Percentiles rank a stretch among this genome's conserved stretches.
Evolutionary conservation across 345 rosid genomes (phyloP).

Genomic region (Corchorus olitorius): DNA sequence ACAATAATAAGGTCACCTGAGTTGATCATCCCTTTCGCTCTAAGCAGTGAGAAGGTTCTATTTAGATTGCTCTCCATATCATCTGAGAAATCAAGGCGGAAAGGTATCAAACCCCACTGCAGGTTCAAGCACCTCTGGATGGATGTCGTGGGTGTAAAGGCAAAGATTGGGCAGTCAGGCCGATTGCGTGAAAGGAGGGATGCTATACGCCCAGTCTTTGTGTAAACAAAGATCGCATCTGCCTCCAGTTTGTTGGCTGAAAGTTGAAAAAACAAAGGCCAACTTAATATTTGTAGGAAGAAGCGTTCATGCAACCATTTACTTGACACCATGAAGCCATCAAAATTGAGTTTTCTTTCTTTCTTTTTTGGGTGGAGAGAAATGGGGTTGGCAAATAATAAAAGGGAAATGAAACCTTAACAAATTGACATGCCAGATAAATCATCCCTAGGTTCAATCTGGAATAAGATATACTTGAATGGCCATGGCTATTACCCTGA

Average conservation of each 20-base stretch:
- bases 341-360: too few relatives aligned
- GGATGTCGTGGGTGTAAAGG: constrained; percentile 23
- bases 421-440: neutral
- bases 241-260: constrained; percentile 37
- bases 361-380: neutral
- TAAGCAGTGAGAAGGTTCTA: constrained; percentile 24
- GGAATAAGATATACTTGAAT: neutral
- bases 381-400: neutral
- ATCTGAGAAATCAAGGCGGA: constrained; percentile 28
- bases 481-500: too few relatives aligned
- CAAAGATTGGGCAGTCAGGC: constrained; percentile 36
- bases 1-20: constrained; percentile 31
- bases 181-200: constrained; percentile 34
- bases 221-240: constrained; percentile 34
- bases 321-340: neutral
- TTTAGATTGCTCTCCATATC: constrained; percentile 32
- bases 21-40: constrained; percentile 34
- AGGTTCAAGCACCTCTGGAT: constrained; percentile 27
- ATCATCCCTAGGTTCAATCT: neutral
- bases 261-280: constrained; percentile 16
- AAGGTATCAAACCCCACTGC: constrained; percentile 37
- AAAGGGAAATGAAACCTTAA: neutral
- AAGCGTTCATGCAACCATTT: neutral
- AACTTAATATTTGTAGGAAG: neutral
- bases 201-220: constrained; percentile 29